A percentile compares a stretch with the other conserved stretches of the same genome.
Evolutionary conservation across 2,329 filamentous ascomycete species (phyloP).

Genomic region (Rhynchosporium graminicola): DNA sequence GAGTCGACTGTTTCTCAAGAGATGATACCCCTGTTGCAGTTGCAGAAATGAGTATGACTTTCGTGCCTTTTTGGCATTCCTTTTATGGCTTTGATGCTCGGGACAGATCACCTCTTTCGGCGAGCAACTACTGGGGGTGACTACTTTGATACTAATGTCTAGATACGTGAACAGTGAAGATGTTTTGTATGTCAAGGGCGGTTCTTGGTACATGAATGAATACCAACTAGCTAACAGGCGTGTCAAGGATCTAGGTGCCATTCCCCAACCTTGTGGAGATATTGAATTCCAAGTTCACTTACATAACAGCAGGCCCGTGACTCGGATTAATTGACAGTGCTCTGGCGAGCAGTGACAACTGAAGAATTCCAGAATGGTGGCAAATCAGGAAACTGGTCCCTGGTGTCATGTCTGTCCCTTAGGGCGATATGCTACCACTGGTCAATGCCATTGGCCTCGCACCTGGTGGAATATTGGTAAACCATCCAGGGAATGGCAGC

Average conservation of each 20-base stretch:
- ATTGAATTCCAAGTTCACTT: not conserved
- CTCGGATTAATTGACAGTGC: too few species aligned
- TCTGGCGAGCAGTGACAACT: too few species aligned
- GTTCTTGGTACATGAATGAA: not conserved
- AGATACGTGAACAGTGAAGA: not conserved
- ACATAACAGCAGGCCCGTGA: not conserved
- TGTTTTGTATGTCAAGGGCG: not conserved
- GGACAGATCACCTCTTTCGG: not conserved
- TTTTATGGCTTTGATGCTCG: slow-evolving; percentile 11
- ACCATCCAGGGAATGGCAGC: slow-evolving; percentile 1
- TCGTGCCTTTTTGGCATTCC: slow-evolving; percentile 11
- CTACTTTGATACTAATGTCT: not conserved
- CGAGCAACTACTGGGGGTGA: not conserved
- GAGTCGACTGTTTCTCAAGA: slow-evolving; percentile 17
- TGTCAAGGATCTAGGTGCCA: not conserved
- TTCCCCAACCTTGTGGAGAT: not conserved
- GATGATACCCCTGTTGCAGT: slow-evolving; percentile 30
- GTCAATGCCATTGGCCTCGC: not conserved
- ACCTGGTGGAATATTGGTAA: slow-evolving; percentile 7
- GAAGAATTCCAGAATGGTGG: not conserved
- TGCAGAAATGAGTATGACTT: slow-evolving; percentile 16
- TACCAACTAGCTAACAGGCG: slow-evolving; percentile 8
- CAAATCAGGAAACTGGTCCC: not conserved
- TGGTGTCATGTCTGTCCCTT: not conserved
- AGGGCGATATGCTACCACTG: not conserved